These are phyloP conservation scores for Chionographis japonica DNA, from an alignment of 106 monocot genomes.

Conservation along the genomic window DNA sequence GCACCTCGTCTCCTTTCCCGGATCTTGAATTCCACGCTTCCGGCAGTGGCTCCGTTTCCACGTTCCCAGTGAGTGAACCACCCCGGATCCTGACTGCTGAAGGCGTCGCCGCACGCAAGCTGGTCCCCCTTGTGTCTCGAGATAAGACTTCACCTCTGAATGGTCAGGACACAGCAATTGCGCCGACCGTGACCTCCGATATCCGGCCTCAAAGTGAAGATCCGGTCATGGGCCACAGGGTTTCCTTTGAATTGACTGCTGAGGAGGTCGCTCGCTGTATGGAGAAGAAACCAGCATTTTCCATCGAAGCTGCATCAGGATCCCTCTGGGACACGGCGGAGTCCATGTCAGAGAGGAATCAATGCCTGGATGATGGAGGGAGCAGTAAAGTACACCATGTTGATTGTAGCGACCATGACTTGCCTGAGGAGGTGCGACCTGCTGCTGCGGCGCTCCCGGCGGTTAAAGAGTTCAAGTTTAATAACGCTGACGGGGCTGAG, in stretches of 20 bases:
- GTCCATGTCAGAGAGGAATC: background rate
- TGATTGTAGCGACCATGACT: conserved; percentile 35
- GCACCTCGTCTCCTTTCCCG: conserved; percentile 73
- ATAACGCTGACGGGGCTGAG: conserved; percentile 44
- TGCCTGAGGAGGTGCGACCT: conserved; percentile 32
- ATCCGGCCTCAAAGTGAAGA: conserved; percentile 10
- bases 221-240: conserved; percentile 19
- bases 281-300: conserved; percentile 30
- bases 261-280: conserved; percentile 50
- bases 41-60: conserved; percentile 6
- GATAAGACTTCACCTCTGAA: conserved; percentile 40
- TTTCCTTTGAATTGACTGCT: conserved; percentile 76
- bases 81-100: conserved; percentile 44
- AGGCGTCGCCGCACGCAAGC: conserved; percentile 31
- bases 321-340: background rate
- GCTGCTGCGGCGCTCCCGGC: conserved; percentile 27
- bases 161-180: conserved; percentile 32
- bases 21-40: conserved; percentile 41
- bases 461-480: conserved; percentile 70
- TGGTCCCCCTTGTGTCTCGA: conserved; percentile 16
- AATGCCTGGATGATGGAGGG: conserved; percentile 3
- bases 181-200: background rate
- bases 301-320: conserved; percentile 9
- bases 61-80: conserved; percentile 28
- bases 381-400: conserved; percentile 9